A percentile compares a stretch with the other conserved stretches of the same genome.
These are phyloP conservation scores for Nitzschia sp. DNA, from an alignment of 108 stramenopile species.

Conservation along the genomic window DNA sequence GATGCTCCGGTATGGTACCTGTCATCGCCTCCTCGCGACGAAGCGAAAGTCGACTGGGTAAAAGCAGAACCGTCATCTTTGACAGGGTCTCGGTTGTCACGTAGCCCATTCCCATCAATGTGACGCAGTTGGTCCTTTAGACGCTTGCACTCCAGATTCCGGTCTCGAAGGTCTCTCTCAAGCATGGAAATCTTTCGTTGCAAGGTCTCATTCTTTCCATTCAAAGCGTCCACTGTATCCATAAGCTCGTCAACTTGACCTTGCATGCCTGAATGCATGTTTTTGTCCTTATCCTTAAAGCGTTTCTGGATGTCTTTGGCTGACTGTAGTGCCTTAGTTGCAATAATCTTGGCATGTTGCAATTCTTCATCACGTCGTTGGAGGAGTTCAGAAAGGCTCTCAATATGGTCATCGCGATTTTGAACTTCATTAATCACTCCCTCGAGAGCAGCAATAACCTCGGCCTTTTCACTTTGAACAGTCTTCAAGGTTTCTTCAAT, in stretches of 20 bases:
- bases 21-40: background rate
- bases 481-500: slow-evolving; percentile 39
- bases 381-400: slow-evolving; percentile 39
- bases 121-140: slow-evolving; percentile 40
- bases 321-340: slow-evolving; percentile 55
- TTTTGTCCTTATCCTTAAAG: slow-evolving; percentile 38
- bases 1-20: background rate
- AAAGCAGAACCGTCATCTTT: slow-evolving; percentile 23
- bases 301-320: slow-evolving; percentile 53
- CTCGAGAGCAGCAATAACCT: slow-evolving; percentile 53
- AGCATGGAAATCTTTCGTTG: slow-evolving; percentile 37
- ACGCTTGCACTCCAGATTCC: slow-evolving; percentile 39
- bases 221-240: slow-evolving; percentile 32
- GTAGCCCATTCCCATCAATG: slow-evolving; percentile 29
- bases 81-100: slow-evolving; percentile 15
- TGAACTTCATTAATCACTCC: slow-evolving; percentile 58
- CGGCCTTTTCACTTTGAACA: slow-evolving; percentile 34
- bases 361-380: slow-evolving; percentile 53
- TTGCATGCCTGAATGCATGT: slow-evolving; percentile 24
- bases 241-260: slow-evolving; percentile 40
- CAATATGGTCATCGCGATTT: slow-evolving; percentile 57
- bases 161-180: slow-evolving; percentile 43
- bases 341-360: slow-evolving; percentile 59
- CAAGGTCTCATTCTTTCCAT: slow-evolving; percentile 42
- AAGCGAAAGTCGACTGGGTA: slow-evolving; percentile 17